Evolutionary conservation across 2,329 filamentous ascomycete genomes (phyloP), one percentile per base, ranked within the genome.

Genomic region (Sporothrix pseudoabietina): DNA sequence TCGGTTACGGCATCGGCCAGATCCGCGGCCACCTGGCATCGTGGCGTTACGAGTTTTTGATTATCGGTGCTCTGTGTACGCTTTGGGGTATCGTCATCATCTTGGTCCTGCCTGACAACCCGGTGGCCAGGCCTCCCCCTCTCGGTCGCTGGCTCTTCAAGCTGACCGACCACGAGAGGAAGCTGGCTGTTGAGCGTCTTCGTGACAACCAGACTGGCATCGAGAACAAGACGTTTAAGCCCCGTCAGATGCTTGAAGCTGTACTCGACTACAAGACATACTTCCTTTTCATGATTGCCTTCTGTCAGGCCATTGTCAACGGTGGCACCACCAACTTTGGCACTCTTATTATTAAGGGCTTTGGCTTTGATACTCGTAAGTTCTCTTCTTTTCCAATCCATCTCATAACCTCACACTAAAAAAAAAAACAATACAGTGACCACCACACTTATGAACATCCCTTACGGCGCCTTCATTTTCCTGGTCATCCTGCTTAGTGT

Each of bases 41-140:
- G 0, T 92, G 90, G 90, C 88, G 87, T 77, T 92, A 90, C 75
- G 89, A 92, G 72, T 92, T 92, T 78, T 80, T 92, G 19, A 85
- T 92, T n/a, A 89, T 89, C 4, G 84, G 84, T 8, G 83, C 87
- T 0, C 82, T 91, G 26, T 91, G 88, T 73, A 83, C 86, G 19
- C 73, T 83, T 14, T 91, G 89, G 85, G 90, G 87, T 1, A 83
- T 90, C 8, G 80, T 88, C 12, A 86, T 91, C 78, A 82, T 86
- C 57, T 78, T 88, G 22, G 80, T 88, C 55, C 83, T 90, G 1
- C 88, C 88, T 1, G 87, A 89, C 77, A 86, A 85, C 0, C 89
- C 88, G 0, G 82, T 87, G 26, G 87, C 85, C 0, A 85, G 32
- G 44, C 44, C 65, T 22, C 19, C 86, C 16, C 83, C 83, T 52